Evolutionary conservation across 345 rosid genomes (phyloP), one percentile per base, ranked within the genome.

Genomic region (Raphanus raphanistrum): DNA sequence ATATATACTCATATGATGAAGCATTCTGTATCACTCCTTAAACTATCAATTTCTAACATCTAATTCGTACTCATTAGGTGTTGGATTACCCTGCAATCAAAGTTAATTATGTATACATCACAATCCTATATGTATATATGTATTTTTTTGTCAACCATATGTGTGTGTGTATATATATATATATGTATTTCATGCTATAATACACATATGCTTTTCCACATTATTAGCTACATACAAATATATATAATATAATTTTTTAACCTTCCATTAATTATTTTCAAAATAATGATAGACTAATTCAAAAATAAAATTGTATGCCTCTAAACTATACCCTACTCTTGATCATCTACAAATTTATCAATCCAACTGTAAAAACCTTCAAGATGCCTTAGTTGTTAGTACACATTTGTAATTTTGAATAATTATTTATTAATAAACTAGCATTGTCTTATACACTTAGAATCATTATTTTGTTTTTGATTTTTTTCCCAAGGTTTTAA

Each of bases 51-150:
- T 68, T 68, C 52, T 36, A 68, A 35, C 57, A 72, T 55, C 70
- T 66, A 76, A 80, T 78, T 71, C 62, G 73, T 74, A 68, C 66
- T 79, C 68, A 80, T 84, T 80, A 86, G 75, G 69, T 74, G 80
- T 70, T 75, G 72, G 41, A 79, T 65, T 82, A 75, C 78, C 73
- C 82, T 54, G 78, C 79, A 80, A 84, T 80, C 63, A 73, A 85
- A 79, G 82, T 74, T 74, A 79, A 62, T 73, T 61, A 73, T 36
- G 54, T 35, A 43, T 35, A 28, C 25, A 65, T 35, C 62, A 71
- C 16, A 63, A 57, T 8, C 68, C 45, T 70, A 6, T 28, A 31
- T 9, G 15, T 29, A 41, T 25, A 38, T 31, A 59, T n/a, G 12
- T 28, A 36, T 21, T 21, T 21, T 21, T 21, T 21, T 21, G 21